Evolutionary conservation across 768 basidiomycete species (phyloP).

Genomic region (Lentinus tigrinus): DNA sequence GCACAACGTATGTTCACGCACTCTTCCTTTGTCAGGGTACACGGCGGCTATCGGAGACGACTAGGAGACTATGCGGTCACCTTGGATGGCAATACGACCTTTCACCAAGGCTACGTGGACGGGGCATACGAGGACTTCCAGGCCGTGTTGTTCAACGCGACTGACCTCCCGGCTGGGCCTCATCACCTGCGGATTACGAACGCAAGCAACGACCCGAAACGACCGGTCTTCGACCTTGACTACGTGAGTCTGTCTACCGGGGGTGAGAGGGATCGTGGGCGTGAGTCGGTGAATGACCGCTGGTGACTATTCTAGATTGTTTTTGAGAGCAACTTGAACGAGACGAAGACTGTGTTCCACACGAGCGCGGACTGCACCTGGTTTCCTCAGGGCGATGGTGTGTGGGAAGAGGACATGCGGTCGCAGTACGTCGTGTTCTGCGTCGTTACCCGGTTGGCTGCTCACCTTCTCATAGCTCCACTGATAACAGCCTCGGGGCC

Average conservation of each 20-base stretch:
- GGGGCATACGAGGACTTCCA: background rate
- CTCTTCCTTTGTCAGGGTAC: slow-evolving; percentile 6
- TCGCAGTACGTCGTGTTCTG: slow-evolving; percentile 3
- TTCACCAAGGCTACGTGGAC: background rate
- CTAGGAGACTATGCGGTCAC: slow-evolving; percentile 15
- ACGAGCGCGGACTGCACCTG: background rate
- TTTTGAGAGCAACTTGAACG: background rate
- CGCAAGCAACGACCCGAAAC: background rate
- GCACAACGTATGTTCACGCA: background rate
- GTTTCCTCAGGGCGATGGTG: background rate
- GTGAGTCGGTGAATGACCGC: background rate
- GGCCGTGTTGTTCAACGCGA: background rate
- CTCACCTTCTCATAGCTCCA: background rate
- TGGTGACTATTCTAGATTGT: background rate
- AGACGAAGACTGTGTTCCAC: background rate
- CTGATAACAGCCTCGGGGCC: background rate
- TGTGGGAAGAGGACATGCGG: background rate
- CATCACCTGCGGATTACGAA: slow-evolving; percentile 19
- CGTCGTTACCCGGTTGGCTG: background rate
- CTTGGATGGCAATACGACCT: slow-evolving; percentile 6
- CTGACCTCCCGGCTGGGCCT: background rate
- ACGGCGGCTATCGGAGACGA: slow-evolving; percentile 9
- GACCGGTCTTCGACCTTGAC: slow-evolving; percentile 11
- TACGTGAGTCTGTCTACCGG: slow-evolving; percentile 8
- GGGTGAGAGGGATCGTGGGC: background rate